Conservation (phyloP, 139 green algal genomes). For the Auxenochlorella pyrenoidosa region DNA sequence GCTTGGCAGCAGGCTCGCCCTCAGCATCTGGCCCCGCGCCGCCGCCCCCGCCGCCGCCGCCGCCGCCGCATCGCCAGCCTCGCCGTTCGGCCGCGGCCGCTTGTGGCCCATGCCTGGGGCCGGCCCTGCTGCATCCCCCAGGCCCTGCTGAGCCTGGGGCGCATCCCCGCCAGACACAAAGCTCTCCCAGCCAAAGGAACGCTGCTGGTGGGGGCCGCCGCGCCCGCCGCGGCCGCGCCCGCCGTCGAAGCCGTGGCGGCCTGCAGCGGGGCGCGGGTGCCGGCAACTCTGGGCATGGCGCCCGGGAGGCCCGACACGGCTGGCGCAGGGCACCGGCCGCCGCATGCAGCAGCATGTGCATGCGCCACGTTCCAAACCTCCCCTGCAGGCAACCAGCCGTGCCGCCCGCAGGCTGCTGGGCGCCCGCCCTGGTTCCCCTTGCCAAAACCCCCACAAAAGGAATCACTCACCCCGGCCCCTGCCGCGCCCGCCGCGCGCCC, state of each 20-base stretch:
- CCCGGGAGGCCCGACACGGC: too few species aligned
- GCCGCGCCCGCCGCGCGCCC: not conserved
- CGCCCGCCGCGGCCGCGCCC: conserved; percentile 17
- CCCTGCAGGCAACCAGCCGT: too few species aligned
- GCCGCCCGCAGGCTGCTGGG: too few species aligned
- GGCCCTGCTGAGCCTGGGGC: not conserved
- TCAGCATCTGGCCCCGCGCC: not conserved
- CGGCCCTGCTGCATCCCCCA: not conserved
- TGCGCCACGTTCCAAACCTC: not conserved
- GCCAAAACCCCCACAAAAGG: too few species aligned
- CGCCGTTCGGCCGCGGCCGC: not conserved
- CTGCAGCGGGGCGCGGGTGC: not conserved
- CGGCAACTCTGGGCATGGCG: too few species aligned
- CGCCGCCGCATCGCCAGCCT: not conserved
- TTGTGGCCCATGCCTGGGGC: not conserved
- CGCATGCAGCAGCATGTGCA: too few species aligned
- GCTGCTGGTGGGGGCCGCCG: conserved; percentile 2
- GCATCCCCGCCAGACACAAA: conserved; percentile 30
- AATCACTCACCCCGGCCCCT: conserved; percentile 9
- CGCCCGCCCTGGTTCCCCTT: too few species aligned
- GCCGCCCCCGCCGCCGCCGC: not conserved
- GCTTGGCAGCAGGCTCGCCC: not conserved
- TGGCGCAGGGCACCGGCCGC: not conserved
- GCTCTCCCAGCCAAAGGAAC: conserved; percentile 32
- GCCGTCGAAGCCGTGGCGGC: conserved; percentile 5